Conservation (phyloP, 495 filamentous ascomycete genomes). For the Neurospora sp. region DNA sequence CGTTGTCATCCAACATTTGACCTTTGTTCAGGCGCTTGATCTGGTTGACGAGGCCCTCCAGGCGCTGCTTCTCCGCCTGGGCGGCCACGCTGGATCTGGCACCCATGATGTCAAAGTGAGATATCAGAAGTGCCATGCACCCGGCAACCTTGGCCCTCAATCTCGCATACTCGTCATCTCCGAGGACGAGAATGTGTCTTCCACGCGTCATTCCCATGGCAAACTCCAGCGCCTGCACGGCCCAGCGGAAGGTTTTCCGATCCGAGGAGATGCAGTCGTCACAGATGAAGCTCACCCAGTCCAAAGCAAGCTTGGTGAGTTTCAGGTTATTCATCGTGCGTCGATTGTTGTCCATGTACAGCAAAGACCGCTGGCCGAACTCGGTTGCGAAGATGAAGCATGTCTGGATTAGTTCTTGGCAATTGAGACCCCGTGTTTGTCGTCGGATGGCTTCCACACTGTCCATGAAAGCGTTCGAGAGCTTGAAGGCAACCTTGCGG, state of each 20-base stretch:
- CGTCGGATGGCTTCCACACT: conserved; percentile 85
- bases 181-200: conserved; percentile 78
- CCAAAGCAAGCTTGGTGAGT: conserved; percentile 81
- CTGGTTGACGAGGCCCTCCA: conserved; percentile 66
- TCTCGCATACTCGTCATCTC: conserved; percentile 71
- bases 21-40: conserved; percentile 65
- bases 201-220: conserved; percentile 94
- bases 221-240: conserved; percentile 88
- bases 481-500: conserved; percentile 87
- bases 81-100: conserved; percentile 86
- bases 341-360: conserved; percentile 88
- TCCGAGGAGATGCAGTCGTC: conserved; percentile 95
- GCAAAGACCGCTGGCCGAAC: conserved; percentile 86
- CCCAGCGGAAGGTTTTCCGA: conserved; percentile 93
- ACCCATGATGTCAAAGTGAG: conserved; percentile 98
- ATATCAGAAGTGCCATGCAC: conserved; percentile 95
- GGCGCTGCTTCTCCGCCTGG: conserved; percentile 63
- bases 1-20: conserved; percentile 72
- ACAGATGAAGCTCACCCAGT: conserved; percentile 97
- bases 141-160: conserved; percentile 84
- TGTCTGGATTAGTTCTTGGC: conserved; percentile 94
- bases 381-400: conserved; percentile 98
- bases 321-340: conserved; percentile 94
- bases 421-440: conserved; percentile 75
- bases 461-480: conserved; percentile 99